These are phyloP conservation scores for Oryza rufipogon DNA, from an alignment of 176 grass and related monocot species.

Conservation along the genomic window DNA sequence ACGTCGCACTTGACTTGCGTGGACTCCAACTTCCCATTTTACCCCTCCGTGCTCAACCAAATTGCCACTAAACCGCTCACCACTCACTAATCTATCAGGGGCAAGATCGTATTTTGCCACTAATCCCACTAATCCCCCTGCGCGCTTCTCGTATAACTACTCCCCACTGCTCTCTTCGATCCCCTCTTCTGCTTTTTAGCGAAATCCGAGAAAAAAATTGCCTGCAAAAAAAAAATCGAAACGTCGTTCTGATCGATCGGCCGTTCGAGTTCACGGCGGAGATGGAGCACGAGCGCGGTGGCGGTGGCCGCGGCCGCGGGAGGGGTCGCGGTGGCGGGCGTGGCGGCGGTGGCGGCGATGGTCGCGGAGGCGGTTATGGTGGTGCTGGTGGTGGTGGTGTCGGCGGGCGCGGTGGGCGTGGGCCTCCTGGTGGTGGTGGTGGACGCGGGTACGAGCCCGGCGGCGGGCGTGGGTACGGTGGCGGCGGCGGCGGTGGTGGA, in stretches of 20 bases:
- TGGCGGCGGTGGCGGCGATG: slow-evolving; percentile 6
- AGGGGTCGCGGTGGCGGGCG: background rate
- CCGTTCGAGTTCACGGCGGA: background rate
- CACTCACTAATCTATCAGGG: background rate
- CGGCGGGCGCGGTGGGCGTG: background rate
- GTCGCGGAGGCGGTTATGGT: background rate
- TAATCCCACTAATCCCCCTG: background rate
- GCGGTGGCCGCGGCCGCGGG: background rate
- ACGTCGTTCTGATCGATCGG: background rate
- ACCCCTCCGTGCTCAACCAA: background rate
- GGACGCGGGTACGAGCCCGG: background rate
- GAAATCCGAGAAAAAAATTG: background rate
- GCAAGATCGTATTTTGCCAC: background rate
- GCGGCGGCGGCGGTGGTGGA: slow-evolving; percentile 14
- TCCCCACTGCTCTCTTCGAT: background rate
- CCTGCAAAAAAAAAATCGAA: background rate
- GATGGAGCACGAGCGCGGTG: slow-evolving; percentile 44
- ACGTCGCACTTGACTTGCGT: background rate
- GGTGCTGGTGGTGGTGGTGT: background rate
- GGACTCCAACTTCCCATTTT: background rate
- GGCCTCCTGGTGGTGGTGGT: background rate
- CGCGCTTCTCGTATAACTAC: slow-evolving; percentile 1
- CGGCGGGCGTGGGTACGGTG: background rate
- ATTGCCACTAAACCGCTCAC: background rate
- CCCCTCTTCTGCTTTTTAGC: slow-evolving; percentile 4